A percentile compares a stretch with the other conserved stretches of the same genome.
Conservation (phyloP, 257 asterid species). For the Thymus mandschuricus region DNA sequence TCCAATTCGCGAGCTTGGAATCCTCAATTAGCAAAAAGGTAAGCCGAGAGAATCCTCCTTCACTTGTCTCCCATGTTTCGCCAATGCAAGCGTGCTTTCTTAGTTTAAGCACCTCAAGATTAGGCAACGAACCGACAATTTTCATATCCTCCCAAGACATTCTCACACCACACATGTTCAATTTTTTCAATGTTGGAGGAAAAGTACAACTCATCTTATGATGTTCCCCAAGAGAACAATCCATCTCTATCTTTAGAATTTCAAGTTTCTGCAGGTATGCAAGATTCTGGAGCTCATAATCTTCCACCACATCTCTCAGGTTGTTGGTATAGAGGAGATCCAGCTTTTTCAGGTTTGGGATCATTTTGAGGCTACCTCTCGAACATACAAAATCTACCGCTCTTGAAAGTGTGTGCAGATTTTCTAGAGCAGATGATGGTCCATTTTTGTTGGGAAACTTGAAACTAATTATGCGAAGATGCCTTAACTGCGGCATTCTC, state of each 20-base stretch:
- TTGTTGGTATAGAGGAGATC: not conserved
- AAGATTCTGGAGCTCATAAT: not conserved
- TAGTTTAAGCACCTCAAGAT: too few species aligned
- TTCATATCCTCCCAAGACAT: too few species aligned
- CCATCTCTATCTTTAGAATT: too few species aligned
- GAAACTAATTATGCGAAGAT: too few species aligned
- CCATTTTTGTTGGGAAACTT: too few species aligned
- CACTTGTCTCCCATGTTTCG: not conserved
- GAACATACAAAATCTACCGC: not conserved
- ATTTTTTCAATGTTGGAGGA: too few species aligned
- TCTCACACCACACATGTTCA: too few species aligned
- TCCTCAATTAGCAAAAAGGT: not conserved
- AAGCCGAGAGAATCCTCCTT: slow-evolving; percentile 1
- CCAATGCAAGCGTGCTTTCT: not conserved
- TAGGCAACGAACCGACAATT: too few species aligned
- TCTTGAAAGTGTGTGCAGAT: not conserved
- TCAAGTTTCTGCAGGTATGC: too few species aligned
- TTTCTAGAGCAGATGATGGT: not conserved
- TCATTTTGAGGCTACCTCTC: not conserved
- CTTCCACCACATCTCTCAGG: not conserved
- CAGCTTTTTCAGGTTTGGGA: not conserved
- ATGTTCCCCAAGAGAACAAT: too few species aligned
- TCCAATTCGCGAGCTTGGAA: not conserved
- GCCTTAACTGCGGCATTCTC: too few species aligned
- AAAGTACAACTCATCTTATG: too few species aligned